Base-by-base conservation (phyloP, 1,284 basidiomycete species). In the Ustilago shanxiensis region DNA sequence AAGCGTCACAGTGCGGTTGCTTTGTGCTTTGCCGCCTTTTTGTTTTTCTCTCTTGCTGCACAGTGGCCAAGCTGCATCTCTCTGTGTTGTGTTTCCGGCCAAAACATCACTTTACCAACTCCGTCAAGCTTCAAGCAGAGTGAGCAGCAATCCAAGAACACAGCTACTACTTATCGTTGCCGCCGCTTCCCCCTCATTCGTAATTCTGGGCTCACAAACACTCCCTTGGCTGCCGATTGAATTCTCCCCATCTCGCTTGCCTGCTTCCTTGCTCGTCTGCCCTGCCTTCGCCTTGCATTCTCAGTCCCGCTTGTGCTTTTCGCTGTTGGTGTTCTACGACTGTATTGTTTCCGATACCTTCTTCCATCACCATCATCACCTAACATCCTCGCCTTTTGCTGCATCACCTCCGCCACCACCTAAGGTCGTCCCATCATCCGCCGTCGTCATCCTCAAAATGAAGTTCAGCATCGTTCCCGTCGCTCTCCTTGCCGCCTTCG, bases 401-500 rank as follows among this genome's bases (percentile, higher is more conserved):
- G n/a, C n/a, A n/a, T n/a, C n/a, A n/a, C n/a, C n/a, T n/a, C n/a
- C n/a, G n/a, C n/a, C n/a, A n/a, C n/a, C n/a, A n/a, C n/a, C n/a
- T n/a, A n/a, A n/a, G n/a, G n/a, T n/a, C 56, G 24, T 54, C 60
- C 55, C 11, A 37, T 26, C 22, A 49, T 11, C 44, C 45, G 20
- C 22, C 41, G 56, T 44, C 58, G 18, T 45, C 5, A 29, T 29
- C 37, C n/a, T 47, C 47, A 79, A 79, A 72, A 78, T 82, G 59
- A 82, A 82, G 79, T 76, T 82, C 67, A 77, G 64, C 70, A 55
- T 77, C 53, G 29, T 60, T n/a, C 76, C 79, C 37, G 54, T 82
- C 59, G 76, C 76, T 37, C 68, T 82, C 44, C 64, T 82, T 49
- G 78, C 77, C 56, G 66, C 68, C 53, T 47, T 80, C 51, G 76